Conservation (phyloP, 1,284 basidiomycete genomes). For the Gymnopus androsaceus region DNA sequence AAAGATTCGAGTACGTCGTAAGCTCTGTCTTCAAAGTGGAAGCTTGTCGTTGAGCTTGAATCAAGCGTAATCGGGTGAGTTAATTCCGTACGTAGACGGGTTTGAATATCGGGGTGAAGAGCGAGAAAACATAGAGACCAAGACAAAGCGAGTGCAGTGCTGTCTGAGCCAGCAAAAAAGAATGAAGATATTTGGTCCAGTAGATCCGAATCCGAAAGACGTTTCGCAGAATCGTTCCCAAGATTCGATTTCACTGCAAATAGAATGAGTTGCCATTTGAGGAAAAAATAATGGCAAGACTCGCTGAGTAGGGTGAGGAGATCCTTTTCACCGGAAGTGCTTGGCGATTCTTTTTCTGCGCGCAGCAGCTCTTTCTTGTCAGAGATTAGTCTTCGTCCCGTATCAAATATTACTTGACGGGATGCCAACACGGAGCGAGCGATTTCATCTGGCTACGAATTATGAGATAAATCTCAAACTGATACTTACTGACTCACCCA, state of each 20-base stretch:
- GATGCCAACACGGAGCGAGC: conserved; percentile 39
- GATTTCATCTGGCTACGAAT: conserved; percentile 40
- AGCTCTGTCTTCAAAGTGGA: conserved; percentile 19
- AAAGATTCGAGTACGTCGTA: conserved; percentile 46
- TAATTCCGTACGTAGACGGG: conserved; percentile 45
- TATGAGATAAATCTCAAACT: neutral
- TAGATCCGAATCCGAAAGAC: conserved; percentile 49
- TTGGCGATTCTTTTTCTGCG: conserved; percentile 31
- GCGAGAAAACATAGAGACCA: conserved; percentile 60
- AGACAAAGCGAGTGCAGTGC: conserved; percentile 51
- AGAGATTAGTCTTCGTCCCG: conserved; percentile 42
- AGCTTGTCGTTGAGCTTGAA: neutral
- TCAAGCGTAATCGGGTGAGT: neutral
- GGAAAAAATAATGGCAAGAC: conserved; percentile 21
- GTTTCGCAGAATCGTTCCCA: conserved; percentile 39
- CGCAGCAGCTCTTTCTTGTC: conserved; percentile 40
- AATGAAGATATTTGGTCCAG: conserved; percentile 56
- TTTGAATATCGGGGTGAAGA: conserved; percentile 47
- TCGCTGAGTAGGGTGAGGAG: conserved; percentile 48
- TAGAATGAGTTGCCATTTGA: conserved; percentile 3
- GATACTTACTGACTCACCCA: conserved; percentile 35
- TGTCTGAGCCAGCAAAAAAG: conserved; percentile 56
- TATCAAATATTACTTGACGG: conserved; percentile 38
- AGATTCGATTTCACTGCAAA: conserved; percentile 50
- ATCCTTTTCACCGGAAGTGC: conserved; percentile 40